Base-by-base conservation (phyloP, 352 stramenopile species). In the Phytophthora citricola region DNA sequence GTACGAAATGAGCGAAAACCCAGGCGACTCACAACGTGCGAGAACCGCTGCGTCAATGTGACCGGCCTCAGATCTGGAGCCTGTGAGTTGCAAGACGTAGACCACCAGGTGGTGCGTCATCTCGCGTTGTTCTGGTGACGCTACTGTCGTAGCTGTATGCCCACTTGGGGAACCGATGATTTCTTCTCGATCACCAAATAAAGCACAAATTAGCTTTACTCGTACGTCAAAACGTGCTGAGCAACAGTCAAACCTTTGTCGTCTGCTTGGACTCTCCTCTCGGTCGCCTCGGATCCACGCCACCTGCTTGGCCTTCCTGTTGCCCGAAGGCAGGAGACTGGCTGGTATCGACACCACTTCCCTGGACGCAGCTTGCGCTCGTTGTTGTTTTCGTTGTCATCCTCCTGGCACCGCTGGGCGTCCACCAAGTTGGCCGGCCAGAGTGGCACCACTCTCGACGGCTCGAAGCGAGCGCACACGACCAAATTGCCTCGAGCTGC, bases 131-230 rank as follows among this genome's bases (percentile, higher is more conserved):
- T 44, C 76, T 68, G 7, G 73, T 87, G 22, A 76, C 56, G 43
- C 73, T 80, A 32, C 75, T 84, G 48, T 83, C 68, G 58, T 84
- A 87, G 43, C 63, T 76, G 61, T 87, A 87, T 34, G 78, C 69
- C 78, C 78, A 87, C 39, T 76, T 79, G 17, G 76, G 75, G 44
- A 79, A 84, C 17, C 67, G 73, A 27, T 82, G 68, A 29, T 87
- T 82, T 83, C 73, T 87, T 20, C 47, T 26, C 15, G 36, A 43
- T 34, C 31, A 10, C 7, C 11, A 34, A 6, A 34, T 34, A 0
- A 34, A 34, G 6, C 31, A 34, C 29, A 34, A 34, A 2, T 34
- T 34, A 34, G 11, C 31, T 10, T 34, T 34, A 34, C 29, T 34
- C 7, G 9, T 34, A 34, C 31, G 31, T 34, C 31, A 34, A 34